Evolutionary conservation across 768 basidiomycete genomes (phyloP).

Genomic region (Tulasnella calospora): DNA sequence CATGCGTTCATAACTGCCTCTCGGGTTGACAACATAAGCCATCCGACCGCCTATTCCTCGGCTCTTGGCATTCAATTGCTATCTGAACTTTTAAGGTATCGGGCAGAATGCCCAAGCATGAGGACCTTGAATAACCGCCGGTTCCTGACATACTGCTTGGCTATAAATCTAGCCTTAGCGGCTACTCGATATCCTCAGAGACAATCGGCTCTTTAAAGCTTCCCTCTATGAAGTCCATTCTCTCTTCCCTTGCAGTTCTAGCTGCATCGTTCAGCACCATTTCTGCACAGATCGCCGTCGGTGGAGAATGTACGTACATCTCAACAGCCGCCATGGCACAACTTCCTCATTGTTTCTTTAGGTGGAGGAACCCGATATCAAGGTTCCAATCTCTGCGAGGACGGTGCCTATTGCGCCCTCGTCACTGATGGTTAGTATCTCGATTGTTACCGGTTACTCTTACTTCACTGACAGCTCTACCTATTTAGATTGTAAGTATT

Average conservation of each 20-base stretch:
- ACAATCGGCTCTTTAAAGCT: neutral
- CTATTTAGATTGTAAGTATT: neutral
- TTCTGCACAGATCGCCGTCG: neutral
- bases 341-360: neutral
- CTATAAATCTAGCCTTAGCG: neutral
- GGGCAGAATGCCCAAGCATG: neutral
- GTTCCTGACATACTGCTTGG: neutral
- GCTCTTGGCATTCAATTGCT: neutral
- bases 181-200: neutral
- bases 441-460: neutral
- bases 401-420: neutral
- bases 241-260: constrained; percentile 1
- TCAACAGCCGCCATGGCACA: neutral
- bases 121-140: neutral
- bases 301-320: neutral
- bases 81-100: neutral
- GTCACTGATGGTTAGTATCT: neutral
- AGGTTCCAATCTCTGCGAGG: neutral
- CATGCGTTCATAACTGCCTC: neutral
- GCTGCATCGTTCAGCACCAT: neutral
- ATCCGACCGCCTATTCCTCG: neutral
- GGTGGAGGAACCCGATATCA: neutral
- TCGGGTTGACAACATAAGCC: neutral
- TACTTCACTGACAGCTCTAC: neutral
- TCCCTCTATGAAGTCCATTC: constrained; percentile 2